phyloP scores from a whole-genome alignment of 2,329 filamentous ascomycete genomes.

The Chrysoporthe cubensis region DNA sequence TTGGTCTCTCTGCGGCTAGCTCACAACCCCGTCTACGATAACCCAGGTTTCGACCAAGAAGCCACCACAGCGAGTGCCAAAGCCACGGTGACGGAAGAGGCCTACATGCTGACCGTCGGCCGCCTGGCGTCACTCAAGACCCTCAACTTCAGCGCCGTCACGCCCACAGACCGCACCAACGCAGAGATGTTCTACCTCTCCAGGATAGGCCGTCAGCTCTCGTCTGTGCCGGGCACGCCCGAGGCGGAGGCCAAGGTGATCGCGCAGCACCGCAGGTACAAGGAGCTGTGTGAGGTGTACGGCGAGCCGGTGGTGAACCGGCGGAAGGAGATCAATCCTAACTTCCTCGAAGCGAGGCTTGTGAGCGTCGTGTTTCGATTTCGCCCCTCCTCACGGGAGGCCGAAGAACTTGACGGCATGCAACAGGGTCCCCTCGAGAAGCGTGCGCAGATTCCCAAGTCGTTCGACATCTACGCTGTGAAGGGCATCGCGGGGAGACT shows the following conservation, averaged over 20 bases:
- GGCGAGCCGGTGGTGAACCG: conserved; percentile 70
- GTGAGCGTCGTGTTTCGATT: conserved; percentile 56
- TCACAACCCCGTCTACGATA: conserved; percentile 81
- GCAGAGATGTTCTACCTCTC: conserved; percentile 94
- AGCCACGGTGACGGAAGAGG: conserved; percentile 69
- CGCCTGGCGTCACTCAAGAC: conserved; percentile 69
- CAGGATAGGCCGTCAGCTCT: conserved; percentile 77
- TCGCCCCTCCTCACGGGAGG: neutral
- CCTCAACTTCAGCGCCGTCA: conserved; percentile 77
- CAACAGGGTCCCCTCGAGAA: conserved; percentile 32
- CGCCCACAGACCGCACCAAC: conserved; percentile 75
- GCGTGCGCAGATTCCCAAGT: conserved; percentile 67
- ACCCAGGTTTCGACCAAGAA: conserved; percentile 41
- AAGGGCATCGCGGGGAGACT: conserved; percentile 76
- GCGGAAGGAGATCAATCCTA: conserved; percentile 66
- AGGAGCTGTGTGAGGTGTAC: conserved; percentile 74
- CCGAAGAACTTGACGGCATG: neutral
- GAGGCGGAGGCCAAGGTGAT: conserved; percentile 59
- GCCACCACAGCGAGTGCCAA: conserved; percentile 39
- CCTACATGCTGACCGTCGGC: conserved; percentile 85
- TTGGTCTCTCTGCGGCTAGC: conserved; percentile 77
- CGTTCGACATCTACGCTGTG: conserved; percentile 79
- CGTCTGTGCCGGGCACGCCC: conserved; percentile 56
- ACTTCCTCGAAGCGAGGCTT: conserved; percentile 80
- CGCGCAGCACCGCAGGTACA: conserved; percentile 70